Evolutionary conservation across 2,329 filamentous ascomycete genomes (phyloP).

Genomic region (Zarea fungicola): DNA sequence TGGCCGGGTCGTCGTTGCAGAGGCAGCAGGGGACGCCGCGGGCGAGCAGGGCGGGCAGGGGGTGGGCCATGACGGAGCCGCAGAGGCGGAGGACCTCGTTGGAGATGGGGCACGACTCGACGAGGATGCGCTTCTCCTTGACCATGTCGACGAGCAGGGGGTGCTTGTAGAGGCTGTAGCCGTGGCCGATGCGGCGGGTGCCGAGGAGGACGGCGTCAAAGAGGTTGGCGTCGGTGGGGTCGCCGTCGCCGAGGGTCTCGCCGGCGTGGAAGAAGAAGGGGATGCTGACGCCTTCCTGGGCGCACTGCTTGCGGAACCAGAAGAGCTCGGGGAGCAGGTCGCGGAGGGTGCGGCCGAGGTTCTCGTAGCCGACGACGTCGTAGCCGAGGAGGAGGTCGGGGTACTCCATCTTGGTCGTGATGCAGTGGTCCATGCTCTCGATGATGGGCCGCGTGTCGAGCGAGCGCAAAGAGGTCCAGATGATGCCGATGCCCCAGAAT

Average conservation of each 20-base stretch:
- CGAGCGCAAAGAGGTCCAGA: conserved; percentile 72
- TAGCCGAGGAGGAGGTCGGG: conserved; percentile 80
- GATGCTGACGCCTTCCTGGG: conserved; percentile 70
- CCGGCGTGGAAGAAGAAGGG: conserved; percentile 97
- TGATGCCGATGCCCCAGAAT: conserved; percentile 82
- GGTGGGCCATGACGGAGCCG: conserved; percentile 69
- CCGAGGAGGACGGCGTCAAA: conserved; percentile 86
- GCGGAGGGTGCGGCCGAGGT: conserved; percentile 66
- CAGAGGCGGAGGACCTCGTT: conserved; percentile 83
- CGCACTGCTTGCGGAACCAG: conserved; percentile 87
- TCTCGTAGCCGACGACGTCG: conserved; percentile 86
- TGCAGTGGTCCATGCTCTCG: conserved; percentile 82
- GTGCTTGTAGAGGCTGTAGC: conserved; percentile 84
- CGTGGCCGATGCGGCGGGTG: conserved; percentile 84
- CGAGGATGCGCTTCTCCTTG: conserved; percentile 78
- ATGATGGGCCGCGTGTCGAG: conserved; percentile 61
- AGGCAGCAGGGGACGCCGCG: conserved; percentile 79
- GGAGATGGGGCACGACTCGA: conserved; percentile 87
- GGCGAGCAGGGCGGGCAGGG: conserved; percentile 76
- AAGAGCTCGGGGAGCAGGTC: conserved; percentile 81
- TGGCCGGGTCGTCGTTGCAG: conserved; percentile 86
- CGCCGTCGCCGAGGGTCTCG: conserved; percentile 73
- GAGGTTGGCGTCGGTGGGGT: conserved; percentile 70
- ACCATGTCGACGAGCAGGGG: conserved; percentile 84
- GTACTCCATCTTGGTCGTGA: conserved; percentile 72